Percentiles rank a stretch among this genome's conserved stretches.
Conservation (phyloP, 441 rosid species). For the Bocquillonia castaneifolia region DNA sequence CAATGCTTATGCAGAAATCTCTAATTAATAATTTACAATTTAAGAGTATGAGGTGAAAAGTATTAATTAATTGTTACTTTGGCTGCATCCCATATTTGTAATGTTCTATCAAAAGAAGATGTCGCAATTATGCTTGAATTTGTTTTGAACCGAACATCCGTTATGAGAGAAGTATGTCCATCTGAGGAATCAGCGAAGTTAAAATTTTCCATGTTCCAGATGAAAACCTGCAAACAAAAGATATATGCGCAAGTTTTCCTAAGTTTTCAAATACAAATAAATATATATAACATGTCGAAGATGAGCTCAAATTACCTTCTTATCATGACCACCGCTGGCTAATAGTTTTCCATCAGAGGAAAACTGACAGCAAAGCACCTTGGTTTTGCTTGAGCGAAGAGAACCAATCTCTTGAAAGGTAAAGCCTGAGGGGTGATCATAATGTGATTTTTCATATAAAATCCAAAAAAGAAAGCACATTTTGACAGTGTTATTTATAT, state of each 20-base stretch:
- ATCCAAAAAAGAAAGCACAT: too few species aligned
- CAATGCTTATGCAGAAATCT: too few species aligned
- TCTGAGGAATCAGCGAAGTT: slow-evolving; percentile 25
- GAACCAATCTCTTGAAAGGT: slow-evolving; percentile 32
- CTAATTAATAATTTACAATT: too few species aligned
- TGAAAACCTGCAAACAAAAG: slow-evolving; percentile 30
- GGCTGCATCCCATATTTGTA: slow-evolving; percentile 44
- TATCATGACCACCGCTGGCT: slow-evolving; percentile 42
- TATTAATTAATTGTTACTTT: slow-evolving; percentile 18
- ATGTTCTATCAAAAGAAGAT: slow-evolving; percentile 41
- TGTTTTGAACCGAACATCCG: slow-evolving; percentile 42
- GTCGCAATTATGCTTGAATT: slow-evolving; percentile 33
- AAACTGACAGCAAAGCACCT: slow-evolving; percentile 39
- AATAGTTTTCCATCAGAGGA: slow-evolving; percentile 42
- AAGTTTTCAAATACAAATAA: too few species aligned
- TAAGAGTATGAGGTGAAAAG: not conserved
- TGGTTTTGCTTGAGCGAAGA: slow-evolving; percentile 29
- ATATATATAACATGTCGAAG: too few species aligned
- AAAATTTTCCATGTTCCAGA: slow-evolving; percentile 35
- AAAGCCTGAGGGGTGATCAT: slow-evolving; percentile 27
- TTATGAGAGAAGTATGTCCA: slow-evolving; percentile 29
- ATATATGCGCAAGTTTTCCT: not conserved
- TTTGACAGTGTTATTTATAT: too few species aligned
- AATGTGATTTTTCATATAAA: too few species aligned
- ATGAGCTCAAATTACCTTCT: slow-evolving; percentile 29